A percentile compares a stretch with the other conserved stretches of the same genome.
phyloP scores from a whole-genome alignment of 1,139 yeast species.

The Hanseniaspora gamundiae region DNA sequence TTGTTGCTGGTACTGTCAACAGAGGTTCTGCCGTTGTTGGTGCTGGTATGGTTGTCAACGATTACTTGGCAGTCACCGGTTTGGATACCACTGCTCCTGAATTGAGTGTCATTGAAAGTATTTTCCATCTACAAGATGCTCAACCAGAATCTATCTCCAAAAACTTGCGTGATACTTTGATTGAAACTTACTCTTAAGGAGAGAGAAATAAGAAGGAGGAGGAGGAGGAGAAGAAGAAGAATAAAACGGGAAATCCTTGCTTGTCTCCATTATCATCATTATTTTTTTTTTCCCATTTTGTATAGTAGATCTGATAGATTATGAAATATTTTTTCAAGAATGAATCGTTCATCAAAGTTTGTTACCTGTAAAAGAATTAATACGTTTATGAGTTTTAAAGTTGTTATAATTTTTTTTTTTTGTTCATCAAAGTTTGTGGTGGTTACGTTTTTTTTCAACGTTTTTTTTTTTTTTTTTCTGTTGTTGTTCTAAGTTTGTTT shows the following conservation, averaged over 20 bases:
- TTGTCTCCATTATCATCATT: background rate
- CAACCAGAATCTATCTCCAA: conserved; percentile 77
- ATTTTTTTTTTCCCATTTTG: background rate
- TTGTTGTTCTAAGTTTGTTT: no score
- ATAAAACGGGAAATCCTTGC: no score
- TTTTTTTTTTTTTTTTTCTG: no score
- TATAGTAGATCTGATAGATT: background rate
- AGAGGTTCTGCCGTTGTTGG: conserved; percentile 97
- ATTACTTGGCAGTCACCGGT: conserved; percentile 96
- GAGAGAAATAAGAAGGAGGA: no score
- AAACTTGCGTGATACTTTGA: conserved; percentile 78
- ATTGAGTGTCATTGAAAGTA: conserved; percentile 89
- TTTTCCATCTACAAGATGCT: conserved; percentile 83
- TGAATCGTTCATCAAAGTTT: no score
- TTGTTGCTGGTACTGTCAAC: conserved; percentile 97
- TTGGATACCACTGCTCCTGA: conserved; percentile 98
- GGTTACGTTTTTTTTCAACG: no score
- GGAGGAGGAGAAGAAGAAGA: no score
- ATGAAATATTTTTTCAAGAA: background rate
- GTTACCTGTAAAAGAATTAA: no score
- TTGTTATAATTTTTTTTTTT: no score
- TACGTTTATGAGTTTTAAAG: no score
- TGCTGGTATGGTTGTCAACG: conserved; percentile 97
- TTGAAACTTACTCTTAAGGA: conserved; percentile 59
- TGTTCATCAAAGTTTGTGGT: no score